A percentile compares a stretch with the other conserved stretches of the same genome.
Conservation (phyloP, 306 rosid genomes). For the Fagus sylvatica region DNA sequence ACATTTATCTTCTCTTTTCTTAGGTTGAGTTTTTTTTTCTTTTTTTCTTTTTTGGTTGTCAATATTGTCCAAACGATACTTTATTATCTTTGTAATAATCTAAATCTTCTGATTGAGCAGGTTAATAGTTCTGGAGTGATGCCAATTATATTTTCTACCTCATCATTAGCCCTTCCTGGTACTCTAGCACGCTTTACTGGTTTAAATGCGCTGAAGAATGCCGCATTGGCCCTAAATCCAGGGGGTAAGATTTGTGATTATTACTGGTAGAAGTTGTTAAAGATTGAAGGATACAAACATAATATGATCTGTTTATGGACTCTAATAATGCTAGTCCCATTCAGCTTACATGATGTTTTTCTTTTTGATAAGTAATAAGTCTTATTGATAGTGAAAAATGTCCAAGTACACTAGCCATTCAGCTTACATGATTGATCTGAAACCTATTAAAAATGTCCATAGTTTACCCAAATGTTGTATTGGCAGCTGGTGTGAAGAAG, state of each 20-base stretch:
- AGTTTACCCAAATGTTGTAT: not conserved
- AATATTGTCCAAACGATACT: not conserved
- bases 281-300: not conserved
- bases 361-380: too few relatives aligned
- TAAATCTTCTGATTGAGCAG: slow-evolving; percentile 41
- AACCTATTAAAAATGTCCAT: not conserved
- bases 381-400: too few relatives aligned
- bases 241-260: slow-evolving; percentile 59
- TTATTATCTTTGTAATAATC: not conserved
- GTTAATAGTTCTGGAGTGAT: slow-evolving; percentile 97
- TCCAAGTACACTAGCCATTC: not conserved
- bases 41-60: not conserved
- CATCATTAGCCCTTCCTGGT: slow-evolving; percentile 94
- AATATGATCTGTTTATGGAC: not conserved
- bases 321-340: not conserved
- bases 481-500: too few relatives aligned
- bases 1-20: not conserved
- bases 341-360: not conserved
- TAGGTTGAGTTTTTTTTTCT: not conserved
- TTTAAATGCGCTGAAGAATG: slow-evolving; percentile 64
- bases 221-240: slow-evolving; percentile 85
- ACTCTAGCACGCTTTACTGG: slow-evolving; percentile 96
- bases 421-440: not conserved
- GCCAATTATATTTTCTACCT: slow-evolving; percentile 96
- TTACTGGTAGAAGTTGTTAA: not conserved